phyloP scores from a whole-genome alignment of 345 rosid genomes.

The Microcos paniculata region DNA sequence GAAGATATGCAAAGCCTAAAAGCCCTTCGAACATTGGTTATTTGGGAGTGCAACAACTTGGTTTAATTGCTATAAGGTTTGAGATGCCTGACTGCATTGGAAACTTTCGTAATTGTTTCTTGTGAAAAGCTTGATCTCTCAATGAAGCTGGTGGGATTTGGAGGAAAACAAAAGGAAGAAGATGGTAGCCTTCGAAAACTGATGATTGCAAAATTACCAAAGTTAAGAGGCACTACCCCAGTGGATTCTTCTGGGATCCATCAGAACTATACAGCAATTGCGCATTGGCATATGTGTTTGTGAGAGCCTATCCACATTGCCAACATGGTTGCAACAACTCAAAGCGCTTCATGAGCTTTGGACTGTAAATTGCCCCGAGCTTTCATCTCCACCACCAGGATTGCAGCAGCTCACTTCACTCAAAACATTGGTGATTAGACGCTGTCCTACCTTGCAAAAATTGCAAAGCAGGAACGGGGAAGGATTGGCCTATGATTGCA shows the following conservation, averaged over 20 bases:
- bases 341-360: neutral
- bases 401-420: neutral
- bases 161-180: neutral
- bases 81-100: neutral
- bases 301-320: neutral
- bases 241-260: neutral
- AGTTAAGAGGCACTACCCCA: neutral
- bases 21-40: neutral
- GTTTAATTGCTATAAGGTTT: neutral
- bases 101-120: neutral
- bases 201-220: neutral
- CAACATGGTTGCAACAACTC: neutral
- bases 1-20: neutral
- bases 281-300: too few species aligned
- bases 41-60: neutral
- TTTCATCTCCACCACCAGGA: neutral
- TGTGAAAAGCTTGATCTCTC: neutral
- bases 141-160: neutral
- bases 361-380: neutral
- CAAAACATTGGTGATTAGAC: neutral
- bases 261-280: neutral
- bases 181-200: neutral
- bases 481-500: neutral
- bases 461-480: neutral
- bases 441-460: neutral